Evolutionary conservation across 257 asterid species (phyloP).

Genomic region (Thymus mandschuricus): DNA sequence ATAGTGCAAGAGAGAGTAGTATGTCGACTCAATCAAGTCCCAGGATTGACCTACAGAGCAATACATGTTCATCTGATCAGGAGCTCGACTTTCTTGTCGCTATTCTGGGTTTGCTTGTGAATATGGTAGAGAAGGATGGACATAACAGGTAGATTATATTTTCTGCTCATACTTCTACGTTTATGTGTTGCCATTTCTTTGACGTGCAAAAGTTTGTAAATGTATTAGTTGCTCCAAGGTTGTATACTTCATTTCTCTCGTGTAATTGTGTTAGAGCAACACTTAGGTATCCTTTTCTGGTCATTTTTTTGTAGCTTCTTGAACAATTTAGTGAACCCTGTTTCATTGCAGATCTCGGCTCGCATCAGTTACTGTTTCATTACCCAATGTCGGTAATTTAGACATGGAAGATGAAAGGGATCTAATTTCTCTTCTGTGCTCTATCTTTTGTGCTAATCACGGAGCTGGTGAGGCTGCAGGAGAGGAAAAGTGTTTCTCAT

Average conservation of each 20-base stretch:
- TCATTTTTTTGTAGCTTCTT: neutral
- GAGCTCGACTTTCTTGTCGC: slow-evolving; percentile 84
- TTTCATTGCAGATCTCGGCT: slow-evolving; percentile 52
- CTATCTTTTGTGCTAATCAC: slow-evolving; percentile 78
- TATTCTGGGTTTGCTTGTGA: slow-evolving; percentile 83
- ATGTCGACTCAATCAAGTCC: slow-evolving; percentile 42
- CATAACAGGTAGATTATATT: slow-evolving; percentile 51
- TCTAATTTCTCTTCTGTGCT: slow-evolving; percentile 66
- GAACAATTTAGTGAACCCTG: neutral
- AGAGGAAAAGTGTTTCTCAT: slow-evolving; percentile 56
- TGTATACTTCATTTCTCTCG: no score
- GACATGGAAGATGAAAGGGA: slow-evolving; percentile 44
- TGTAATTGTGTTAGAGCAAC: no score
- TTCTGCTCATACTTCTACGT: neutral
- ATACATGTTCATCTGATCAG: slow-evolving; percentile 56
- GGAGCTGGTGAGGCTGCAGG: slow-evolving; percentile 75
- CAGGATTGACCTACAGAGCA: slow-evolving; percentile 38
- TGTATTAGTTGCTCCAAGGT: no score
- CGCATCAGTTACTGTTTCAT: slow-evolving; percentile 59
- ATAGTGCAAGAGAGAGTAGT: slow-evolving; percentile 33
- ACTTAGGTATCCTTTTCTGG: no score
- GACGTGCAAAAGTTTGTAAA: no score
- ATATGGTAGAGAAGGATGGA: slow-evolving; percentile 79
- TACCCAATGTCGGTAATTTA: slow-evolving; percentile 44
- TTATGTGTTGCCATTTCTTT: no score